These are phyloP conservation scores for Agaricus blazei DNA, from an alignment of 768 basidiomycete genomes.

Conservation along the genomic window DNA sequence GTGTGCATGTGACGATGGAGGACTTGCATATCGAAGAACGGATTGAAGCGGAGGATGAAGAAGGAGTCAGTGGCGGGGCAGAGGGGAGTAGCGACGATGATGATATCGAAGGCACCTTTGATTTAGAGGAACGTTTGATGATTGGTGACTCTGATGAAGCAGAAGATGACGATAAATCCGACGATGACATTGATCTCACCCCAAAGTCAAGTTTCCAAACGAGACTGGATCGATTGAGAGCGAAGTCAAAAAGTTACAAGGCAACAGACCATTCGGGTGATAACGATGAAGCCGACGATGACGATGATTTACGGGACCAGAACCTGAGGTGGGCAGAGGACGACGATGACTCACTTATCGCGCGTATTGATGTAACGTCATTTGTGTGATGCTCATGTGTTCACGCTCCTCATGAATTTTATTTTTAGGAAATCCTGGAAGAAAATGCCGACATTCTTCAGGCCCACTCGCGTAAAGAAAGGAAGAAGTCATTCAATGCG, in stretches of 20 bases:
- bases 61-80: conserved; percentile 19
- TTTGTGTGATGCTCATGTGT: not conserved
- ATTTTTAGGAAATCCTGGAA: not conserved
- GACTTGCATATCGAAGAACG: conserved; percentile 54
- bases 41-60: conserved; percentile 46
- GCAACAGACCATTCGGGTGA: conserved; percentile 14
- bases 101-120: conserved; percentile 25
- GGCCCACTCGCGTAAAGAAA: conserved; percentile 39
- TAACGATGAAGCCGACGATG: conserved; percentile 25
- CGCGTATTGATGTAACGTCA: conserved; percentile 45
- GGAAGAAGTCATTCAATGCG: conserved; percentile 55
- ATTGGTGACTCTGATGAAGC: conserved; percentile 26
- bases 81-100: conserved; percentile 21
- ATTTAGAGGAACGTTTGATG: conserved; percentile 42
- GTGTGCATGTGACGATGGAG: conserved; percentile 52
- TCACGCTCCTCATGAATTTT: not conserved
- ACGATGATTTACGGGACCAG: conserved; percentile 24
- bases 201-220: conserved; percentile 42
- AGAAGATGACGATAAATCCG: conserved; percentile 29
- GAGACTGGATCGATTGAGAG: conserved; percentile 35
- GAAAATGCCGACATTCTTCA: conserved; percentile 17
- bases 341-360: conserved; percentile 34
- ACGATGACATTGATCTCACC: conserved; percentile 28
- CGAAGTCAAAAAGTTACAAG: conserved; percentile 20
- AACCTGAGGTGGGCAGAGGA: conserved; percentile 40